Base-by-base conservation (phyloP, 2,329 filamentous ascomycete species). In the Clonostachys sp. region DNA sequence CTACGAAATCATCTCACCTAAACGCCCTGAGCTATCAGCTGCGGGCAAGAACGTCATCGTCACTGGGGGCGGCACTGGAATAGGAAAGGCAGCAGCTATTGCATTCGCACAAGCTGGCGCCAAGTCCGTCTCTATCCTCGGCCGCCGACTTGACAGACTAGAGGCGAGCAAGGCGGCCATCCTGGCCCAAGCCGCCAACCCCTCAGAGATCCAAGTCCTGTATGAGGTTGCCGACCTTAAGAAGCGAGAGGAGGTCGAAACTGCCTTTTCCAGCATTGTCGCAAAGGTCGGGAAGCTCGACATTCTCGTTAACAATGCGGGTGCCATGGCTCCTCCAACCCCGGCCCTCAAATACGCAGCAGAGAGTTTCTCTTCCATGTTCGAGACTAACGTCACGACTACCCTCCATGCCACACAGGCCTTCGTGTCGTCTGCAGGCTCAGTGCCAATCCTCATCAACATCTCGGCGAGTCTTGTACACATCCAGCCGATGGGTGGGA, bases 61-160 rank as follows among this genome's bases (percentile, higher is more conserved):
- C 56, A 86, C 82, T 1, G 84, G 84, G 40, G 83, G 77, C 5
- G 77, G 77, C 2, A 76, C 74, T 0, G 82, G 84, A 12, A 79
- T 87, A 24, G 84, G 84, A 2, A 77, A 79, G 49, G 79, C 81
- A 1, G 76, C 84, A 9, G 83, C 83, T 1, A 71, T 75, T 41
- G 68, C 82, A 20, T 88, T 76, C 50, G 61, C 66, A 3, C 52
- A 56, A 7, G 75, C 74, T 0, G 62, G 62, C 0, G 66, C 68
- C 3, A 43, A 54, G 3, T 60, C 58, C 1, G 55, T 75, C 12
- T 57, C 65, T 16, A 62, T 78, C 34, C 40, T 70, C 0, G 71
- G 66, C 3, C 66, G 74, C 4, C 63, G 61, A 1, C 34, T 54
- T 1, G 52, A 54, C 1, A 50, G 51, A 1, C 59, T 72, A 2